Percentiles rank a stretch among this genome's conserved stretches.
Conservation (phyloP, 1,284 basidiomycete species). For the Sanghuangporus baumii region DNA sequence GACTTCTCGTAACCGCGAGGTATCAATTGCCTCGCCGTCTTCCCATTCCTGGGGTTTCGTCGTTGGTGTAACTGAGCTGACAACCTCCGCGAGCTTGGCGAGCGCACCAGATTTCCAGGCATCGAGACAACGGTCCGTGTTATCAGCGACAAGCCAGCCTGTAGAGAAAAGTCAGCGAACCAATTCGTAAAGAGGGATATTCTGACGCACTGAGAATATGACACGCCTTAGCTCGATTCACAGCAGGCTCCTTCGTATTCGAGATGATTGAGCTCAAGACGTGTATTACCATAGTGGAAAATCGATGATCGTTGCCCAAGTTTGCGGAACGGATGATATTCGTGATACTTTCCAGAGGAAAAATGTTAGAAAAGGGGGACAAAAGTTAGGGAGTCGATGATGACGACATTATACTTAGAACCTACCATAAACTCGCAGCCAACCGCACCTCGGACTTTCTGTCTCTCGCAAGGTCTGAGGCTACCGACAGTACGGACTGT, state of each 20-base stretch:
- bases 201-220: slow-evolving; percentile 56
- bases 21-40: slow-evolving; percentile 59
- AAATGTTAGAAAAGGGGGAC: background rate
- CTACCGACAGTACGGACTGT: slow-evolving; percentile 31
- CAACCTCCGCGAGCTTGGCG: slow-evolving; percentile 40
- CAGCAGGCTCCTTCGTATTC: slow-evolving; percentile 34
- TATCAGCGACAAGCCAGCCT: slow-evolving; percentile 72
- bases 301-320: slow-evolving; percentile 20
- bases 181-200: slow-evolving; percentile 19
- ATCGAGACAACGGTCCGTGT: slow-evolving; percentile 55
- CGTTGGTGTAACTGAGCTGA: slow-evolving; percentile 47
- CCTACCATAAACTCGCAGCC: slow-evolving; percentile 61
- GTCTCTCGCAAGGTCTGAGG: slow-evolving; percentile 48
- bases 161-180: slow-evolving; percentile 5
- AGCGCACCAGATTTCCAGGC: slow-evolving; percentile 62
- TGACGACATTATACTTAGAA: background rate
- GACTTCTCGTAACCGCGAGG: slow-evolving; percentile 61
- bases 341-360: slow-evolving; percentile 38
- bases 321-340: slow-evolving; percentile 47
- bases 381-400: background rate
- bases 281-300: slow-evolving; percentile 45
- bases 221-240: slow-evolving; percentile 55
- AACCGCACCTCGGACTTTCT: slow-evolving; percentile 54
- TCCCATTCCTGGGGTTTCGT: slow-evolving; percentile 38
- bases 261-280: slow-evolving; percentile 54